These are phyloP conservation scores for Cucumis cinereus DNA, from an alignment of 306 rosid genomes.

Conservation along the genomic window DNA sequence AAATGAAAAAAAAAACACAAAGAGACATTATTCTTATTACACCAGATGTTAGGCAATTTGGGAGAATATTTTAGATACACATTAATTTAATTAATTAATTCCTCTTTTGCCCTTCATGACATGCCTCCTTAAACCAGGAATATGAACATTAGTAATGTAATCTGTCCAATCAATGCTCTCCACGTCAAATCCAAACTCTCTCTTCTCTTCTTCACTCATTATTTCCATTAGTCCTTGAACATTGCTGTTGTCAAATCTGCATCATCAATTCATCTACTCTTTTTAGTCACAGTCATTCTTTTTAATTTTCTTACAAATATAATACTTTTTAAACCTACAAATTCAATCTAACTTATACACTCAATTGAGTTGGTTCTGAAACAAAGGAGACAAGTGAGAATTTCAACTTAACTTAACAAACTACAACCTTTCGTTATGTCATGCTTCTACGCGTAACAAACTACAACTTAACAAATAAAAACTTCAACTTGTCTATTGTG, in stretches of 20 bases:
- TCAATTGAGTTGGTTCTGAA: too few relatives aligned
- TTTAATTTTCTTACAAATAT: too few relatives aligned
- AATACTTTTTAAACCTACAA: too few relatives aligned
- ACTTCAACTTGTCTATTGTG: too few relatives aligned
- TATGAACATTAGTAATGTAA: constrained; percentile 71
- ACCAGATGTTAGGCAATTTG: neutral
- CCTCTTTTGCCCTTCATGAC: constrained; percentile 77
- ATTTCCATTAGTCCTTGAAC: constrained; percentile 52
- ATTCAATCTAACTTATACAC: too few relatives aligned
- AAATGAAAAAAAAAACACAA: neutral
- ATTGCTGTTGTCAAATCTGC: constrained; percentile 88
- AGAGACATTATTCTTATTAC: neutral
- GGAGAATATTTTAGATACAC: constrained; percentile 9
- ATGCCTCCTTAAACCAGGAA: constrained; percentile 78
- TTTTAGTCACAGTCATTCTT: too few relatives aligned
- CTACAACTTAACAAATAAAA: too few relatives aligned
- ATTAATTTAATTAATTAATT: constrained; percentile 12
- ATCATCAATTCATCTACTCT: too few relatives aligned
- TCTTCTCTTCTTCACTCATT: constrained; percentile 81
- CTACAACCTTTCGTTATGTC: too few relatives aligned
- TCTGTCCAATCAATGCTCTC: constrained; percentile 70
- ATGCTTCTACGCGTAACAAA: too few relatives aligned
- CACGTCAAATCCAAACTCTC: constrained; percentile 68
- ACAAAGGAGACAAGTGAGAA: too few relatives aligned
- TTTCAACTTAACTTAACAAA: too few relatives aligned